Evolutionary conservation across 768 basidiomycete genomes (phyloP), one percentile per base, ranked within the genome.

Genomic region (Phanerochaete carnosa): DNA sequence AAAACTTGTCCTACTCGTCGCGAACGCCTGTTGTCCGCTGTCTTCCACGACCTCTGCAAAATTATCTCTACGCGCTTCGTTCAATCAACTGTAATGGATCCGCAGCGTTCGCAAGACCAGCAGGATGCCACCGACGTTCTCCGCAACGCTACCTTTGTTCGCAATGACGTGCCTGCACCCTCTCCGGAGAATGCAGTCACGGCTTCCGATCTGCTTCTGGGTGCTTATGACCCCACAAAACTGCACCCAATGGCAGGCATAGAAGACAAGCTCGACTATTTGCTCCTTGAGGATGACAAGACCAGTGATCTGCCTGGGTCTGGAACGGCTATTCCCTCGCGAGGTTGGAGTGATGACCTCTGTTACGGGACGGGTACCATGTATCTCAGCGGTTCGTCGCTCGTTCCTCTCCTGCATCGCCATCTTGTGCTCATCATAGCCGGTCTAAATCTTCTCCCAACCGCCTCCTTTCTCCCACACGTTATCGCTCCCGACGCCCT

Each of bases 321-420:
- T 68, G 84, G 82, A 68, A 94, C 92, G 62, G 95, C 95, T 60
- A 85, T 99, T 65, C 95, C 95, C 67, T 92, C 89, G 73, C 82
- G 97, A 79, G 95, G 97, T 64, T 98, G 94, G 95, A 92, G 94
- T 78, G 97, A 99, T 80, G 97, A 99, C 79, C 78, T 99, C 62
- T 98, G 95, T 84, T 98, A 98, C 77, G 97, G 97, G 71, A 98
- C 95, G 69, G 97, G 97, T 64, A 95, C 95, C 66, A 97, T 95
- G 80, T 99, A 99, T 86, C 87, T 99, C 59, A 84, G 91, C 75
- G 96, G 96, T 98, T 72, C 72, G 93, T 88, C 80, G 81, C 83
- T 83, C 80, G 83, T 85, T 80, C 83, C 79, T 80, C 79, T 80
- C 79, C 54, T 43, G 54, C 54, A 43, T 55, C 19, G 54, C 35